Percentiles rank a stretch among this genome's conserved stretches.
These are phyloP conservation scores for Immersiella caudata DNA, from an alignment of 495 filamentous ascomycete genomes.

Conservation along the genomic window DNA sequence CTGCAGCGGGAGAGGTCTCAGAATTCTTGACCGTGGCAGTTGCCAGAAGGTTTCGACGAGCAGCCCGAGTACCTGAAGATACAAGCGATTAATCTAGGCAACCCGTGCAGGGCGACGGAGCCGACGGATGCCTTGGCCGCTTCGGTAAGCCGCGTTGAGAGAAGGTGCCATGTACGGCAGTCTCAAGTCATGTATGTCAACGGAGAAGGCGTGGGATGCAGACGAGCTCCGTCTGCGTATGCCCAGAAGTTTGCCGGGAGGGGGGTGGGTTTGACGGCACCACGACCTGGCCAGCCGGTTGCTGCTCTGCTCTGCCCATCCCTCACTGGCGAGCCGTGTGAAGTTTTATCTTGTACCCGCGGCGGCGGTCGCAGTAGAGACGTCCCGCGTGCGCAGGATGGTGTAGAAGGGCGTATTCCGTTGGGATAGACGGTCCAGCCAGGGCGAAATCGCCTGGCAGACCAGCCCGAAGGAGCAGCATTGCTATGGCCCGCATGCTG, in stretches of 20 bases:
- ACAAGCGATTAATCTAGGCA: conserved; percentile 14
- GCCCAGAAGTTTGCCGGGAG: conserved; percentile 21
- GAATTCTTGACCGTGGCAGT: conserved; percentile 23
- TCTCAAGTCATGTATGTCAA: conserved; percentile 35
- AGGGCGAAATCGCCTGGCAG: conserved; percentile 9
- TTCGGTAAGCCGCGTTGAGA: conserved; percentile 19
- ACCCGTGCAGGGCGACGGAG: background rate
- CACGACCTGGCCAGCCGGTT: conserved; percentile 1
- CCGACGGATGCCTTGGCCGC: conserved; percentile 23
- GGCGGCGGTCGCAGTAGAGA: background rate
- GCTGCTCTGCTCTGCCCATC: background rate
- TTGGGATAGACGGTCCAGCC: conserved; percentile 5
- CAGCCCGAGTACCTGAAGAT: conserved; percentile 20
- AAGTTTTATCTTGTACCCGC: background rate
- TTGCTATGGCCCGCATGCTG: conserved; percentile 13
- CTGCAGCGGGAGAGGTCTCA: conserved; percentile 24
- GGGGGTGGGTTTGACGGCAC: conserved; percentile 15
- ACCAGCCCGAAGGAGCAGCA: conserved; percentile 16
- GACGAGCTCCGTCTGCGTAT: conserved; percentile 6
- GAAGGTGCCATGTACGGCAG: conserved; percentile 25
- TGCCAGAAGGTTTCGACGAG: conserved; percentile 20
- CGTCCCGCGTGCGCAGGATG: background rate
- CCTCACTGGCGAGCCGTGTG: background rate
- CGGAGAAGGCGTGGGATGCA: conserved; percentile 25
- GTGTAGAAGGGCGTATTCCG: background rate